Base-by-base conservation (phyloP, 352 stramenopile genomes). In the Phytophthora quininea region DNA sequence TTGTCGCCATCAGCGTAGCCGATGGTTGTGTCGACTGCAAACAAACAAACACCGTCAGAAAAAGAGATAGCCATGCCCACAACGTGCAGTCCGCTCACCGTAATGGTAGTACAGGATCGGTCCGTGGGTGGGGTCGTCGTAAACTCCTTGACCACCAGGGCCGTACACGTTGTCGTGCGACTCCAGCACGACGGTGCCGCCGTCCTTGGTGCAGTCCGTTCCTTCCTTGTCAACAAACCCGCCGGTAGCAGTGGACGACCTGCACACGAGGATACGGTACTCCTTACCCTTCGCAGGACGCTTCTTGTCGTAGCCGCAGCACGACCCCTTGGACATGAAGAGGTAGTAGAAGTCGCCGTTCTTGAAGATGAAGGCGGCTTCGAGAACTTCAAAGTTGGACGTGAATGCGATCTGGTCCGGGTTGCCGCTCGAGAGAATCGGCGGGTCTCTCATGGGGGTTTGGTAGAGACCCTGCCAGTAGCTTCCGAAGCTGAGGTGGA, bases 61-160 rank as follows among this genome's bases (percentile, higher is more conserved):
- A 46, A 27, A 5, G 8, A 47, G 24, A 43, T 1, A 9, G 30
- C 14, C 35, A 31, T 4, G 37, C 33, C n/a, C 37, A 58, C 12
- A 43, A 53, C 24, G 27, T 27, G 29, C 11, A n/a, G 2, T 27
- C 7, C 12, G 58, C 69, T 30, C 54, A 84, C 76, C 76, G 60
- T 84, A 82, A 62, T 86, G 75, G 52, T 86, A 86, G 63, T 86
- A 84, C 54, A 82, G 53, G 40, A 84, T 69, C n/a, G 75, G 75
- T 12, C 73, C 75, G 48, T 74, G 68, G 11, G 60, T 76, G 4
- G 73, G 64, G 54, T 86, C 77, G 7, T 82, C 43, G 53, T 80
- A 82, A 15, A 86, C 77, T 19, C 75, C 74, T 40, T 84, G 74
- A 8, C 75, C 77, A 12, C 74, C 77, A 1, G 74, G 77, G 3